Evolutionary conservation across 2,329 filamentous ascomycete genomes (phyloP).

Genomic region (Alternaria longipes): DNA sequence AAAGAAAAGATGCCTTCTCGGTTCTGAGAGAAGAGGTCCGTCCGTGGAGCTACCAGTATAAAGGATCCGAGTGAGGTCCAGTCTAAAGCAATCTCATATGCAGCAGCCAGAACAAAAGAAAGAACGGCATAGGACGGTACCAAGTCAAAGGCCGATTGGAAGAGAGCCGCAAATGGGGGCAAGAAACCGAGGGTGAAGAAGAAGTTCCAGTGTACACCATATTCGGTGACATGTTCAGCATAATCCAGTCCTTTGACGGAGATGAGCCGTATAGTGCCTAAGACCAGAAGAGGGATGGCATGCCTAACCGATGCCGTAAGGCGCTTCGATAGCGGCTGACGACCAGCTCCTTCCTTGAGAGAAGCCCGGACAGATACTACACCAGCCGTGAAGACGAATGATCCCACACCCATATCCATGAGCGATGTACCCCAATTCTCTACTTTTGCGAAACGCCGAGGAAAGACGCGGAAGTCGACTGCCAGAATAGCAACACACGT

Average conservation of each 20-base stretch:
- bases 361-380: constrained; percentile 86
- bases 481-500: constrained; percentile 95
- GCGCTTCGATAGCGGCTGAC: constrained; percentile 62
- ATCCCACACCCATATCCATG: constrained; percentile 97
- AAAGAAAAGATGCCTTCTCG: constrained; percentile 97
- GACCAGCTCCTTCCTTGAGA: constrained; percentile 71
- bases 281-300: constrained; percentile 79
- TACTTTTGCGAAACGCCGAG: constrained; percentile 93
- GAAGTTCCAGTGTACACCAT: constrained; percentile 99
- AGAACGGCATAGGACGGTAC: constrained; percentile 81
- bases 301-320: constrained; percentile 76
- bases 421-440: constrained; percentile 99
- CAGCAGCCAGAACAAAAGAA: constrained; percentile 71
- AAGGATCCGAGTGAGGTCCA: constrained; percentile 78
- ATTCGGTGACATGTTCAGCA: constrained; percentile 95
- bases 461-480: constrained; percentile 93
- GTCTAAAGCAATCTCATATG: constrained; percentile 80
- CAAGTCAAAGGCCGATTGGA: constrained; percentile 74
- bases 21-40: constrained; percentile 84
- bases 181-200: constrained; percentile 95
- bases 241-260: constrained; percentile 96
- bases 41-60: constrained; percentile 82
- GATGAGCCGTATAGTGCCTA: constrained; percentile 82
- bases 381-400: constrained; percentile 94
- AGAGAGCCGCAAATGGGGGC: constrained; percentile 86